Conservation (phyloP, 2,329 filamentous ascomycete species). For the Remersonia thermophila region DNA sequence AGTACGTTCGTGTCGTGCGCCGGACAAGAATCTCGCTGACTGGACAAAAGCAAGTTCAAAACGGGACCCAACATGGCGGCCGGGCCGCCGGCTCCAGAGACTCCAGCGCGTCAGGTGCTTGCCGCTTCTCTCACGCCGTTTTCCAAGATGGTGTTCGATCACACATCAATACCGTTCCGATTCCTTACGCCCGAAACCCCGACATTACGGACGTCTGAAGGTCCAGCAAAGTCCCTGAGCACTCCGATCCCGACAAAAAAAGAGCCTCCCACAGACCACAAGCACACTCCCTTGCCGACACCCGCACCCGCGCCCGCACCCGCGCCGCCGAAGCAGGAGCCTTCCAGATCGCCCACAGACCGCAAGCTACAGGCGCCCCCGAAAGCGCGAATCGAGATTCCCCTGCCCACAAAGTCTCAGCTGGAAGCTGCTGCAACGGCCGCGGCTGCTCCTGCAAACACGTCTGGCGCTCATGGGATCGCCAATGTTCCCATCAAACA, state of each 20-base stretch:
- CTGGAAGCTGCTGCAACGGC: slow-evolving; percentile 13
- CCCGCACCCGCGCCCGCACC: neutral
- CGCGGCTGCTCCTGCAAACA: neutral
- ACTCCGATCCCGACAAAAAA: slow-evolving; percentile 21
- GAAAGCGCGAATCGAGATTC: slow-evolving; percentile 31
- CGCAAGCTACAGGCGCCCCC: no score
- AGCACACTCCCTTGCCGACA: slow-evolving; percentile 4
- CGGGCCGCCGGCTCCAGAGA: slow-evolving; percentile 15
- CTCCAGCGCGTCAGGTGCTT: slow-evolving; percentile 21
- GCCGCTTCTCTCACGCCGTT: slow-evolving; percentile 37
- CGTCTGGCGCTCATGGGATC: neutral
- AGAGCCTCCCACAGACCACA: slow-evolving; percentile 15
- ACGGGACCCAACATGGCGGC: slow-evolving; percentile 24
- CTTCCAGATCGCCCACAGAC: slow-evolving; percentile 4
- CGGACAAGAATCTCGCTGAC: neutral
- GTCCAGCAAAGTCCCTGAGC: slow-evolving; percentile 16
- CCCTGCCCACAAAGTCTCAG: slow-evolving; percentile 32
- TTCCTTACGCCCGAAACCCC: slow-evolving; percentile 27
- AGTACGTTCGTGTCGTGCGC: slow-evolving; percentile 33
- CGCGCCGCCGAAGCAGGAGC: slow-evolving; percentile 9
- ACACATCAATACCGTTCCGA: slow-evolving; percentile 28
- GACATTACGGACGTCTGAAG: slow-evolving; percentile 17
- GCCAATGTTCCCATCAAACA: no score
- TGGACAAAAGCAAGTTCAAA: slow-evolving; percentile 42
- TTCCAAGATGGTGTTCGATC: slow-evolving; percentile 35